Evolutionary conservation across 108 stramenopile genomes (phyloP), one percentile per base, ranked within the genome.

Genomic region (Stephanodiscus minutulus): DNA sequence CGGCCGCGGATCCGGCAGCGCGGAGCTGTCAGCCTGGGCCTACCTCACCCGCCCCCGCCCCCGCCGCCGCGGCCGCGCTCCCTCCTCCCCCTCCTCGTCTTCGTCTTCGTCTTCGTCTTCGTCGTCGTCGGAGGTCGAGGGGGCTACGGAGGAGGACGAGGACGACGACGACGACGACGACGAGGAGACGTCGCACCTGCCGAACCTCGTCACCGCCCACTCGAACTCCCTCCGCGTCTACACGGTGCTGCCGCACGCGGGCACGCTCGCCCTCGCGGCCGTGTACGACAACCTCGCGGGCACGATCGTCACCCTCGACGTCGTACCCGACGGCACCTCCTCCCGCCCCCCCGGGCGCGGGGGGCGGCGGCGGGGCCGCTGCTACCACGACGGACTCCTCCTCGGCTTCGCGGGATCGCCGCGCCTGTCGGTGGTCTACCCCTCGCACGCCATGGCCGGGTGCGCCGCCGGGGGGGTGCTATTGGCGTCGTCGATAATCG

Each of bases 181-280:
- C 1, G 25, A 11, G 24, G 25, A 25, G 7, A 9, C 12, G 5
- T 22, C 4, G 9, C 74, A 27, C 61, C 61, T 86, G n/a, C 89
- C 89, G 11, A 87, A 94, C 70, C 72, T 94, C 64, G 87, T 95
- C 57, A 95, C 91, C 21, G 93, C 93, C 3, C 83, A 91, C 41
- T 80, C 84, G 18, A 87, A 84, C n/a, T 79, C 91, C 8, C 58
- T 95, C 13, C 74, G 79, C 2, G 72, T 95, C 18, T 92, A 91
- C 64, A 72, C 76, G 20, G 55, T 91, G 7, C 64, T 83, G 12
- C 68, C 81, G 1, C 55, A 79, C 22, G 88, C 84, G 22, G 88
- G 87, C 5, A 89, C 82, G 46, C 50, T 94, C 44, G 57, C 81
- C 9, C 31, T 88, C 3, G 64, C 83, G 11, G 70, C 83, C n/a